phyloP scores from a whole-genome alignment of 192 early-diverging fungal species.

The Jimgerdemannia lactiflua region DNA sequence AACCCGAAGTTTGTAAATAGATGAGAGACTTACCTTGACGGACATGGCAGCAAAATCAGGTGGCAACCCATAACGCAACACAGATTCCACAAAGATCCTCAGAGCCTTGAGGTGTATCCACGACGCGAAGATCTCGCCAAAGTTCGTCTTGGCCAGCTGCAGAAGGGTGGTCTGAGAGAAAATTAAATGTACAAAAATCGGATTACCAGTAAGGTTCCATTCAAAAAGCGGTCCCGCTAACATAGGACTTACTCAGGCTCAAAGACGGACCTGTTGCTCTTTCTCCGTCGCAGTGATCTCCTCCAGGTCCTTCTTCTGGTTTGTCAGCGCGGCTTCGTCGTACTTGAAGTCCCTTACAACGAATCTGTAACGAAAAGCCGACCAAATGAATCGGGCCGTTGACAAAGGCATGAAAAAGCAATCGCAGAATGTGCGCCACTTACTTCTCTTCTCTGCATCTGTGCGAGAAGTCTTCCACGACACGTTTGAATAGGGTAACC shows the following conservation, averaged over 20 bases:
- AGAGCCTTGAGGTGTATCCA: constrained; percentile 96
- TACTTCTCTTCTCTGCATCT: constrained; percentile 89
- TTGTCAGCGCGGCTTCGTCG: constrained; percentile 73
- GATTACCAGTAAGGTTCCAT: neutral
- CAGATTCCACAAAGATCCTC: constrained; percentile 94
- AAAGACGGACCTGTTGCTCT: constrained; percentile 52
- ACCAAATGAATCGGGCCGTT: neutral
- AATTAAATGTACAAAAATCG: neutral
- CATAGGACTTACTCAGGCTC: too few relatives aligned
- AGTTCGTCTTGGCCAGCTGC: constrained; percentile 90
- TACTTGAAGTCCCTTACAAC: constrained; percentile 96
- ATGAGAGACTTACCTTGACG: constrained; percentile 55
- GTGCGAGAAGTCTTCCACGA: constrained; percentile 85
- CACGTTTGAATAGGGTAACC: constrained; percentile 89
- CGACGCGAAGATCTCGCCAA: constrained; percentile 88
- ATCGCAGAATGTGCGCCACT: neutral
- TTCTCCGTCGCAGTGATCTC: constrained; percentile 48
- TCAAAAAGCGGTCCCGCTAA: neutral
- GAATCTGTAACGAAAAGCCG: constrained; percentile 55
- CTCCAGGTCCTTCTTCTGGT: constrained; percentile 76
- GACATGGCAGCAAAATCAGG: constrained; percentile 85
- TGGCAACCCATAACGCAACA: constrained; percentile 96
- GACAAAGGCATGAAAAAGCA: neutral
- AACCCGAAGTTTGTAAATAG: constrained; percentile 18
- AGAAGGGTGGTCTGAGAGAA: constrained; percentile 45